A percentile compares a stretch with the other conserved stretches of the same genome.
phyloP scores from a whole-genome alignment of 768 basidiomycete genomes.

The Podaxis sp. region DNA sequence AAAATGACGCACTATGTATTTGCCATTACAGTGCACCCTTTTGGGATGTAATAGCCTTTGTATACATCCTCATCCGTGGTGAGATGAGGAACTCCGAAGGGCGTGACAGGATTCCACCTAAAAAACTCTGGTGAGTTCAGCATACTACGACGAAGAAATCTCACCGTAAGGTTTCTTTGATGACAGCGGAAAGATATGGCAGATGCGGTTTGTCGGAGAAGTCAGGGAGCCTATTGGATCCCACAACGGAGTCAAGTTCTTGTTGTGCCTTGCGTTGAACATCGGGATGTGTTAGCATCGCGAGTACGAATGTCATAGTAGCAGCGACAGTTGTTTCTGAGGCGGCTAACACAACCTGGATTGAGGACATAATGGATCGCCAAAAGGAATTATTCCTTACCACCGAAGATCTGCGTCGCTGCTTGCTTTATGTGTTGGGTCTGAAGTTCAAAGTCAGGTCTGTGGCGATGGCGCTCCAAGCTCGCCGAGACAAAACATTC shows the following conservation, averaged over 20 bases:
- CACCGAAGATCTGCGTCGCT: constrained; percentile 5
- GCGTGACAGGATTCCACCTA: constrained; percentile 14
- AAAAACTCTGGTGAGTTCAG: background rate
- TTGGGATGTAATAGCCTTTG: constrained; percentile 18
- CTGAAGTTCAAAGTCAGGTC: background rate
- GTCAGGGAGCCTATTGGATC: constrained; percentile 21
- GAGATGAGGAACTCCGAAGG: constrained; percentile 14
- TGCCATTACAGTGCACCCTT: constrained; percentile 5
- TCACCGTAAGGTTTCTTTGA: constrained; percentile 24
- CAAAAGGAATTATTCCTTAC: background rate
- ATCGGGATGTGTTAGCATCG: constrained; percentile 16
- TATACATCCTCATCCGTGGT: constrained; percentile 16
- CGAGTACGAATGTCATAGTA: constrained; percentile 9
- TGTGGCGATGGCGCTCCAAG: background rate
- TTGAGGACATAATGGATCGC: background rate
- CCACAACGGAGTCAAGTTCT: constrained; percentile 26
- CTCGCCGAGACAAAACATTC: constrained; percentile 2
- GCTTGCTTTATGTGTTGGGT: background rate
- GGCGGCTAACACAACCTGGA: background rate
- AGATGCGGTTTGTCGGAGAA: constrained; percentile 22
- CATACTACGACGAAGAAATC: background rate
- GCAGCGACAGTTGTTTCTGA: constrained; percentile 7
- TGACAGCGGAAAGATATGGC: constrained; percentile 24
- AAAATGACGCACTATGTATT: constrained; percentile 10
- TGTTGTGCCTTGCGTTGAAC: constrained; percentile 22